A percentile compares a stretch with the other conserved stretches of the same genome.
These are phyloP conservation scores for Trichoderma atrobrunneum DNA, from an alignment of 2,329 filamentous ascomycete genomes.

Conservation along the genomic window DNA sequence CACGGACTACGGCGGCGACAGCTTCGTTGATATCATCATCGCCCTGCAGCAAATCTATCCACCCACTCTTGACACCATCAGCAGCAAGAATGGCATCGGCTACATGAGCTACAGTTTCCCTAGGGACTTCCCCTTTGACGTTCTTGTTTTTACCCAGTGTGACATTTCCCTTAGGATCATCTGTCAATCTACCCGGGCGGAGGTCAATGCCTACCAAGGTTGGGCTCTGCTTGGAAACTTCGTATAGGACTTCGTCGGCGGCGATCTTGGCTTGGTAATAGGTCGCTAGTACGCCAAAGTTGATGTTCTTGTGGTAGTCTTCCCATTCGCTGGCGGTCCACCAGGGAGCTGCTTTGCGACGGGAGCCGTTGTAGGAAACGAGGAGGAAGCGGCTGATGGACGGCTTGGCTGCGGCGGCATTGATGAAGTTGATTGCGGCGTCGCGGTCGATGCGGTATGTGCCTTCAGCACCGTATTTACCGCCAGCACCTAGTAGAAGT, in stretches of 20 bases:
- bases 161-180: conserved; percentile 48
- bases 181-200: conserved; percentile 50
- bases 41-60: conserved; percentile 56
- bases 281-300: conserved; percentile 41
- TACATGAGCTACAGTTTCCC: conserved; percentile 59
- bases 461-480: conserved; percentile 54
- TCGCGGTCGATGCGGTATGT: conserved; percentile 61
- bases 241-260: conserved; percentile 56
- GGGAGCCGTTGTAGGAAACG: conserved; percentile 58
- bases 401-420: conserved; percentile 53
- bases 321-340: conserved; percentile 52
- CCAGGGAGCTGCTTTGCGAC: conserved; percentile 52
- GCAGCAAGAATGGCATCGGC: conserved; percentile 54
- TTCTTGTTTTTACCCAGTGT: conserved; percentile 46
- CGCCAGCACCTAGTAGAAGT: conserved; percentile 49
- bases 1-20: conserved; percentile 47
- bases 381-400: conserved; percentile 61
- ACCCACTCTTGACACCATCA: conserved; percentile 46
- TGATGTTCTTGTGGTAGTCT: conserved; percentile 41
- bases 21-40: conserved; percentile 47
- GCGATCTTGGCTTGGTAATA: conserved; percentile 62
- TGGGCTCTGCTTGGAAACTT: conserved; percentile 40
- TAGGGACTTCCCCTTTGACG: conserved; percentile 43
- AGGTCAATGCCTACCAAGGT: conserved; percentile 51
- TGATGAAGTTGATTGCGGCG: conserved; percentile 61